phyloP scores from a whole-genome alignment of 2,329 filamentous ascomycete genomes.

The Aaosphaeria arxii region DNA sequence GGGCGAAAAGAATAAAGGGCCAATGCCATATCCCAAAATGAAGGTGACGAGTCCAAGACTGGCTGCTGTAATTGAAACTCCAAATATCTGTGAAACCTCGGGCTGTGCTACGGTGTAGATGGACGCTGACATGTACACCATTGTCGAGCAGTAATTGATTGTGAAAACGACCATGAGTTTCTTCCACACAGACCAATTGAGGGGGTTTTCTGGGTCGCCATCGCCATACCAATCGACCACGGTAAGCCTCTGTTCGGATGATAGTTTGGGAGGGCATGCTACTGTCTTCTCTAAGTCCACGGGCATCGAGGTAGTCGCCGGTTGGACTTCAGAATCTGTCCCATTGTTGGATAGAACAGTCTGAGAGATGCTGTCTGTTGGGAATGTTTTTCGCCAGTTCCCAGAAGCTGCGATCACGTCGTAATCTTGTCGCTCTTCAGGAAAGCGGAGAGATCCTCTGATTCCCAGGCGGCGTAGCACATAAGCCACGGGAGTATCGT shows the following conservation, averaged over 20 bases:
- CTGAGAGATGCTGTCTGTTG: no score
- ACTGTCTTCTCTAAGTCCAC: no score
- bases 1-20: constrained; percentile 50
- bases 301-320: no score
- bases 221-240: neutral
- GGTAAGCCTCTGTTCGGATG: neutral
- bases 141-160: neutral
- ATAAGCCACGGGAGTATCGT: neutral
- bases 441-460: neutral
- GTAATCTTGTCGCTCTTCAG: neutral
- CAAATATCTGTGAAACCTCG: neutral
- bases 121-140: neutral
- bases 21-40: neutral
- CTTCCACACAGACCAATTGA: neutral
- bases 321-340: no score
- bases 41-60: neutral
- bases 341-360: no score
- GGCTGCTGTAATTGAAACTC: neutral
- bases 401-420: neutral
- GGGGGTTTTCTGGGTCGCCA: neutral
- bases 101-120: neutral
- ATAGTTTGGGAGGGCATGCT: neutral
- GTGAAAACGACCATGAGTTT: neutral
- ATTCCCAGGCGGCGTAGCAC: neutral
- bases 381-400: neutral